Evolutionary conservation across 2,329 filamentous ascomycete species (phyloP).

Genomic region (Acrocalymma vagum): DNA sequence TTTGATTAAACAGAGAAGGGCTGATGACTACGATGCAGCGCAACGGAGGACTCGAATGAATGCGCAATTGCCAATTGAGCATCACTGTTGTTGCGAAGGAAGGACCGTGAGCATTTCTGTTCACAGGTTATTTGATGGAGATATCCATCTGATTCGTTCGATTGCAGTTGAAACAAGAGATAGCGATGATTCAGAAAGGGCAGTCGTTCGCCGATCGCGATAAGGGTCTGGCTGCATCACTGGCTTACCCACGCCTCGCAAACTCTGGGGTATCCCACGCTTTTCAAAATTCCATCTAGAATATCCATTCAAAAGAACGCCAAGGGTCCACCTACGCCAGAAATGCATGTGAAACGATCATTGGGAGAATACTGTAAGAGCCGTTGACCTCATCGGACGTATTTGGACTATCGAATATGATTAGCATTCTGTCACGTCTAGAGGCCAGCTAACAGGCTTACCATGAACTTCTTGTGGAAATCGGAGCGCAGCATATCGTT

Average conservation of each 20-base stretch:
- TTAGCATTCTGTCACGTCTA: conserved; percentile 10
- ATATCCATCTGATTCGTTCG: conserved; percentile 19
- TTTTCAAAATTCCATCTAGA: conserved; percentile 18
- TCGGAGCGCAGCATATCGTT: conserved; percentile 94
- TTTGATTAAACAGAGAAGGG: not conserved
- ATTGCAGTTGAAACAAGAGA: conserved; percentile 28
- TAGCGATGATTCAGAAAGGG: conserved; percentile 29
- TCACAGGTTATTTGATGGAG: conserved; percentile 2
- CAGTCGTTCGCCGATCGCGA: conserved; percentile 41
- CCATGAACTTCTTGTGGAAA: conserved; percentile 98
- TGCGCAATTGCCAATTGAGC: not conserved
- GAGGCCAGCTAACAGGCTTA: conserved; percentile 41
- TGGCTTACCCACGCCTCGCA: conserved; percentile 19
- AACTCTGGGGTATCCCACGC: conserved; percentile 37
- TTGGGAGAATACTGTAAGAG: conserved; percentile 2
- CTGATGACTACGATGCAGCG: too few relatives aligned
- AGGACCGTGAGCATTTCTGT: not conserved
- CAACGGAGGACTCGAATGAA: too few relatives aligned
- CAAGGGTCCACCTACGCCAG: conserved; percentile 28
- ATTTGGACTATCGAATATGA: conserved; percentile 38
- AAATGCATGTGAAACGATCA: conserved; percentile 24
- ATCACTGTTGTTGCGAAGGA: not conserved
- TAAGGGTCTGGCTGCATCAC: conserved; percentile 39
- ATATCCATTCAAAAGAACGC: conserved; percentile 19
- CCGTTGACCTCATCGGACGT: conserved; percentile 43